Evolutionary conservation across 2,329 filamentous ascomycete species (phyloP).

Genomic region (Fusarium goolgardi): DNA sequence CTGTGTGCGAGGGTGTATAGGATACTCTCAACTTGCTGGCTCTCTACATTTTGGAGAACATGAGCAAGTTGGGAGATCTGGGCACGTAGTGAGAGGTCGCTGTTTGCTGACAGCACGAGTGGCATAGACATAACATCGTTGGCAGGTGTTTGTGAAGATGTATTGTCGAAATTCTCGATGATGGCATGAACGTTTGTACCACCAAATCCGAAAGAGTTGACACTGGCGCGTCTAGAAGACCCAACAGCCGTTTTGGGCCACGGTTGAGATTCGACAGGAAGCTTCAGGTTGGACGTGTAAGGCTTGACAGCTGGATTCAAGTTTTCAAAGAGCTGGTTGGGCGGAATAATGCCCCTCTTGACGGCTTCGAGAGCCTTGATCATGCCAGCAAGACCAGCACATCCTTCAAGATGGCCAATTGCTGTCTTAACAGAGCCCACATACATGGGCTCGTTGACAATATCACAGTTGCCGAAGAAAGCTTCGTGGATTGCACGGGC

Average conservation of each 20-base stretch:
- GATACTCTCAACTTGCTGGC: not conserved
- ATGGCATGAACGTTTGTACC: constrained; percentile 9
- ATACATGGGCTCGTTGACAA: not conserved
- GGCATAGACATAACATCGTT: not conserved
- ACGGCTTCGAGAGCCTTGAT: constrained; percentile 10
- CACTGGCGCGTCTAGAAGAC: not conserved
- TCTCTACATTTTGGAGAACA: not conserved
- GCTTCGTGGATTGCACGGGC: constrained; percentile 1
- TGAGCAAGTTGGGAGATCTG: not conserved
- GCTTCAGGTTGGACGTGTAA: not conserved
- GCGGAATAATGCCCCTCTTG: constrained; percentile 1
- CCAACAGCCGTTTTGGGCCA: not conserved
- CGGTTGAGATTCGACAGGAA: not conserved
- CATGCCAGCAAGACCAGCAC: constrained; percentile 3
- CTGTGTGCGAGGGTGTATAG: not conserved
- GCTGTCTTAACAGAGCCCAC: constrained; percentile 12
- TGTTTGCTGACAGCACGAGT: not conserved
- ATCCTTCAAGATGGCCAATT: constrained; percentile 6
- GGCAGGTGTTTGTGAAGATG: not conserved
- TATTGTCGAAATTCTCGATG: not conserved
- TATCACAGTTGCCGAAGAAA: not conserved
- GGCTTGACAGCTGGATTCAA: not conserved
- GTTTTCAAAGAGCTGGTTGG: constrained; percentile 1
- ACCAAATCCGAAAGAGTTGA: constrained; percentile 10
- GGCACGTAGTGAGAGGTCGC: not conserved